Base-by-base conservation (phyloP, 192 early-diverging fungal species). In the Gryganskiella cystojenkinii region DNA sequence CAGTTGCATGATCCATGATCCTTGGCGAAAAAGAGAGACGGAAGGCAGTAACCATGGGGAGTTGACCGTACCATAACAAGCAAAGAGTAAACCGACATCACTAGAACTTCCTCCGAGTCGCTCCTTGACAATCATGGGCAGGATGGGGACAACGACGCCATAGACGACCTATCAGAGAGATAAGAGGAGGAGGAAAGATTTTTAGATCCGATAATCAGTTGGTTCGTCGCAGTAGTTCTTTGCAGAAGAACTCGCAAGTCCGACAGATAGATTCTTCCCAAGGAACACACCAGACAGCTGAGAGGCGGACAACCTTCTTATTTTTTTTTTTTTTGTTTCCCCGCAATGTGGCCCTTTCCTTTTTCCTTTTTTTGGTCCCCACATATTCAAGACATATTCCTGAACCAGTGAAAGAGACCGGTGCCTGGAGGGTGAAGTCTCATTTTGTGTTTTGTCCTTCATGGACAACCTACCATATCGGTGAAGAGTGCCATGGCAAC, bases 1-100 rank as follows among this genome's bases (percentile, higher is more conserved):
- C n/a, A n/a, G n/a, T n/a, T n/a, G n/a, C n/a, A n/a, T n/a, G n/a
- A n/a, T n/a, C n/a, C n/a, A n/a, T n/a, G n/a, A n/a, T 40, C 37
- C 37, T 40, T 40, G 37, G 37, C 37, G 37, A 50, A 51, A 46
- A 19, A 57, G 27, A 57, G 22, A 1, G 46, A 47, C 8, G 30
- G 57, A 57, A 24, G 45, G 14, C 2, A n/a, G n/a, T n/a, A n/a
- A n/a, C n/a, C n/a, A n/a, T n/a, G 37, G 27, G 8, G 25, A 50
- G 47, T 15, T 31, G 55, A 33, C 5, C 37, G 62, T 87, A 88
- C 87, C 92, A 70, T 91, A 92, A 65, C 83, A 87, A 19, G 90
- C 91, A 72, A 92, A 91, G 28, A 94, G 83, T 20, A 94, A 75
- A 4, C 92, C 92, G 35, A 90, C 86, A 43, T 84, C 79, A 9